Evolutionary conservation across 352 stramenopile species (phyloP), one percentile per base, ranked within the genome.

Genomic region (Salisapilia sapeloensis): DNA sequence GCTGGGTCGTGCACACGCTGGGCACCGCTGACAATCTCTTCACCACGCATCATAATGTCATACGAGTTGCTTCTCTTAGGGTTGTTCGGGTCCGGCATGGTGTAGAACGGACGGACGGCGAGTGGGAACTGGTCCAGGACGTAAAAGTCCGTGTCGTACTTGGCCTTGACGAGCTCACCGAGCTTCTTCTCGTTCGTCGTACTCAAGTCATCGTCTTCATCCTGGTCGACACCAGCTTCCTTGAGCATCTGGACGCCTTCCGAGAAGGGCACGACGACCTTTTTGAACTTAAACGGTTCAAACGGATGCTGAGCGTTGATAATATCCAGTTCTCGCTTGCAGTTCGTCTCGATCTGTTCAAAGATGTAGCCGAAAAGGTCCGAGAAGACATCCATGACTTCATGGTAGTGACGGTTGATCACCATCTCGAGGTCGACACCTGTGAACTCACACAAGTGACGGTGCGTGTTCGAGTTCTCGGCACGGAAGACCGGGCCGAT

Each of bases 331-430:
- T 99, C 95, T 26, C 66, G 67, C n/a, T 56, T 69, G 61, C 89
- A 99, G 33, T 83, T 65, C 29, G 78, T 57, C 44, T 96, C 92
- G 17, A 99, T 55, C 24, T 93, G 87, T 66, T 99, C 91, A 59
- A 99, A 99, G 42, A 99, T 99, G 62, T 96, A 93, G 43, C 97
- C 96, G 56, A 99, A 99, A 35, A 99, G 55, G 44, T 99, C 92
- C 47, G 79, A 94, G 46, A 99, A 96, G 7, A 99, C 65, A 50
- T 98, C 83, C 29, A 85, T 75, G 33, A 98, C 75, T 59, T 99
- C 96, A 50, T 98, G 90, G 65, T 99, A 99, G 79, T 99, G 93
- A 53, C 99, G 92, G 48, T 97, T 93, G 66, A 99, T 98, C 26
- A 83, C 83, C 95, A 99, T 99, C 60, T 99, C 96, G 29, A 99